Conservation (phyloP, 2,329 filamentous ascomycete genomes). For the Penicillium sp. region DNA sequence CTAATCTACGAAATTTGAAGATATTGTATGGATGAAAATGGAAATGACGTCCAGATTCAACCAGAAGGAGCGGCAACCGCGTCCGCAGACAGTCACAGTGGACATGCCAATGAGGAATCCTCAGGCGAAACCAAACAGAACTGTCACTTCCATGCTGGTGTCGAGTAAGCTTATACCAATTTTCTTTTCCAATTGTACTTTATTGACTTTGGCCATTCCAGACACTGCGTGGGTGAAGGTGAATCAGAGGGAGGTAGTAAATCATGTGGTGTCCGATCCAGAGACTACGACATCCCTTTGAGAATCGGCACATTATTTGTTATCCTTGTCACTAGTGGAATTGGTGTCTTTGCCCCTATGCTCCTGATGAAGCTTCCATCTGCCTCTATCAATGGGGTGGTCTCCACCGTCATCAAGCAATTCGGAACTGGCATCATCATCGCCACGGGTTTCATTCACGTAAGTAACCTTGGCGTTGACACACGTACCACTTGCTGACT, state of each 20-base stretch:
- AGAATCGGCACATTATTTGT: slow-evolving; percentile 71
- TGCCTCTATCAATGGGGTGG: slow-evolving; percentile 44
- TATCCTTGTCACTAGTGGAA: slow-evolving; percentile 64
- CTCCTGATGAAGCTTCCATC: slow-evolving; percentile 59
- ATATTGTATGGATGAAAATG: slow-evolving; percentile 60
- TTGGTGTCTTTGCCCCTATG: slow-evolving; percentile 69
- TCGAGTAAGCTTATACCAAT: slow-evolving; percentile 57
- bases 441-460: slow-evolving; percentile 41
- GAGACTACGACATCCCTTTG: slow-evolving; percentile 66
- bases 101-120: slow-evolving; percentile 31
- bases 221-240: slow-evolving; percentile 55
- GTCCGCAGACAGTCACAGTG: slow-evolving; percentile 3
- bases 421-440: slow-evolving; percentile 43
- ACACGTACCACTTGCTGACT: slow-evolving; percentile 1
- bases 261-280: slow-evolving; percentile 48
- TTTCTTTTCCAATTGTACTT: neutral
- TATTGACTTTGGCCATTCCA: slow-evolving; percentile 17
- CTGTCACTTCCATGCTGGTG: slow-evolving; percentile 73
- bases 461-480: slow-evolving; percentile 16
- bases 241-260: slow-evolving; percentile 40
- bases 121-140: slow-evolving; percentile 39
- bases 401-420: slow-evolving; percentile 66
- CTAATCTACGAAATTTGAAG: slow-evolving; percentile 36
- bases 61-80: slow-evolving; percentile 27
- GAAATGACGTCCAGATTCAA: slow-evolving; percentile 59